Percentiles rank a stretch among this genome's conserved stretches.
These are phyloP conservation scores for Aspergillus avenaceus DNA, from an alignment of 495 filamentous ascomycete genomes.

Conservation along the genomic window DNA sequence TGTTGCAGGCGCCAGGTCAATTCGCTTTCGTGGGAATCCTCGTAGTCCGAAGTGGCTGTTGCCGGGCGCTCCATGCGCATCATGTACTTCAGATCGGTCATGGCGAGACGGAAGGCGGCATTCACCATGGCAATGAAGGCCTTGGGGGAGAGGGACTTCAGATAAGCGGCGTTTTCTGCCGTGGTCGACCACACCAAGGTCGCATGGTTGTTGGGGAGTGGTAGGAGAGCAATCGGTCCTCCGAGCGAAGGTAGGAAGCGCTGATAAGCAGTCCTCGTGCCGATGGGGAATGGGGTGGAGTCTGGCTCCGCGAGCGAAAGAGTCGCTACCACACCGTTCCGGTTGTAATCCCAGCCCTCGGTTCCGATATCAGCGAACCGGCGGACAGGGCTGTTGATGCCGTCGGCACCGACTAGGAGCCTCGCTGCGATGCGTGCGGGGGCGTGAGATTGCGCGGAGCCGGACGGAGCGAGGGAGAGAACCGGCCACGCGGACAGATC, in stretches of 20 bases:
- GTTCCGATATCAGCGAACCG: constrained; percentile 81
- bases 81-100: constrained; percentile 78
- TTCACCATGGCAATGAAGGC: constrained; percentile 89
- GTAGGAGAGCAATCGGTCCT: constrained; percentile 86
- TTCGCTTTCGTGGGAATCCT: constrained; percentile 60
- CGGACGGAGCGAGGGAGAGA: constrained; percentile 55
- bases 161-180: constrained; percentile 66
- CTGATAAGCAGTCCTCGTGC: constrained; percentile 79
- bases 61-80: constrained; percentile 50
- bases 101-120: constrained; percentile 80
- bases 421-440: constrained; percentile 63
- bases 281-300: constrained; percentile 23
- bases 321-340: constrained; percentile 88
- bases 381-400: constrained; percentile 89
- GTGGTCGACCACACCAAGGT: constrained; percentile 94
- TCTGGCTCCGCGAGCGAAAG: constrained; percentile 59
- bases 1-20: constrained; percentile 76
- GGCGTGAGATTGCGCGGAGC: constrained; percentile 18
- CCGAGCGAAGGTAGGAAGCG: constrained; percentile 78
- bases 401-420: constrained; percentile 89
- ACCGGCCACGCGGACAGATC: constrained; percentile 87
- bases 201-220: constrained; percentile 74
- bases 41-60: constrained; percentile 9
- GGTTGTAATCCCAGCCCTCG: constrained; percentile 88
- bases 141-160: constrained; percentile 66